phyloP scores from a whole-genome alignment of 73 alveolate species.

The Tetrahymena elliotti region DNA sequence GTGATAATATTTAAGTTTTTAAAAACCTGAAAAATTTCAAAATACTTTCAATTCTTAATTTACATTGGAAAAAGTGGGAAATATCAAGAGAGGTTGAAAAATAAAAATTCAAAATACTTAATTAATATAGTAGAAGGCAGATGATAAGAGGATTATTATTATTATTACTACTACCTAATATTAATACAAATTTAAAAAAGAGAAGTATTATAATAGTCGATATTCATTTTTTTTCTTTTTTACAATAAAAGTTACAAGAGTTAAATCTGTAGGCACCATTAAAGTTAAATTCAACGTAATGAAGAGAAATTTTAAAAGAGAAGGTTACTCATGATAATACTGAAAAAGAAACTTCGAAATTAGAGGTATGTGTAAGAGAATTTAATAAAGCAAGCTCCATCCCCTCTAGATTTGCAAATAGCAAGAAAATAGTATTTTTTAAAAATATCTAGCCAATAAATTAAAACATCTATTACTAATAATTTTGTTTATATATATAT shows the following conservation, averaged over 20 bases:
- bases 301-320: slow-evolving; percentile 28
- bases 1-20: background rate
- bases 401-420: background rate
- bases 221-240: background rate
- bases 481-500: background rate
- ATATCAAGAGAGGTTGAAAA: background rate
- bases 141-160: background rate
- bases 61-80: background rate
- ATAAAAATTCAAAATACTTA: background rate
- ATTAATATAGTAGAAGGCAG: background rate
- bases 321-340: slow-evolving; percentile 23
- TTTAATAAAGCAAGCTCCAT: background rate
- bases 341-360: background rate
- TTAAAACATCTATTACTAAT: background rate
- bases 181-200: background rate
- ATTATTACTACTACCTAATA: background rate
- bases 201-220: background rate
- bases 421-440: background rate
- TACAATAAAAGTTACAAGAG: slow-evolving; percentile 27
- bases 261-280: slow-evolving; percentile 30
- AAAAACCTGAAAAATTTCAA: background rate
- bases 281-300: slow-evolving; percentile 38
- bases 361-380: background rate
- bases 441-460: no score
- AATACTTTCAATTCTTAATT: background rate